phyloP scores from a whole-genome alignment of 257 asterid genomes.

The Mitragyna speciosa region DNA sequence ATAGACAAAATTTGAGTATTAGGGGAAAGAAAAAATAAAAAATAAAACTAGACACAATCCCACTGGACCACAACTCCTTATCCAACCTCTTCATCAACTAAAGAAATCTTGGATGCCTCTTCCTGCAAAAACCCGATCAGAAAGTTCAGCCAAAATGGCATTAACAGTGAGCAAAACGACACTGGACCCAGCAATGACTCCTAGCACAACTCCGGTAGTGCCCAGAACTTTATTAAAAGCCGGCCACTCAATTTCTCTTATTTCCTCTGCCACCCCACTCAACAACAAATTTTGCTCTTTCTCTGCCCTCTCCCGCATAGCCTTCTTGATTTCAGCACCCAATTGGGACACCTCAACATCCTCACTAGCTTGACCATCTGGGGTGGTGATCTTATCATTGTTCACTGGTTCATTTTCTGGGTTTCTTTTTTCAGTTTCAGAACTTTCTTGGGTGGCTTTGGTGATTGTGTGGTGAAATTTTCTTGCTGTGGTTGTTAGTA shows the following conservation, averaged over 20 bases:
- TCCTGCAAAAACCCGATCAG: slow-evolving; percentile 75
- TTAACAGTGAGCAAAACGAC: slow-evolving; percentile 92
- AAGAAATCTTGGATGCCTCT: slow-evolving; percentile 92
- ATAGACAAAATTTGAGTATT: not conserved
- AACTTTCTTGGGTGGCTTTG: slow-evolving; percentile 46
- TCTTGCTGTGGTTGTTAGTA: slow-evolving; percentile 14
- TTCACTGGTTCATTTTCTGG: slow-evolving; percentile 20
- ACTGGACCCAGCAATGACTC: slow-evolving; percentile 90
- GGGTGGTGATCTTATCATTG: not conserved
- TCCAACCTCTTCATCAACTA: slow-evolving; percentile 32
- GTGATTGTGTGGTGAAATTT: slow-evolving; percentile 14
- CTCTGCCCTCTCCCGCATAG: slow-evolving; percentile 59
- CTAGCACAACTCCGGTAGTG: slow-evolving; percentile 80
- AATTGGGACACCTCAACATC: slow-evolving; percentile 41
- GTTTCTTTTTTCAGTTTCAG: slow-evolving; percentile 22
- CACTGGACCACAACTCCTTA: not conserved
- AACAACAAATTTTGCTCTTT: slow-evolving; percentile 40
- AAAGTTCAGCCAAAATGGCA: slow-evolving; percentile 92
- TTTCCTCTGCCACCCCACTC: slow-evolving; percentile 77
- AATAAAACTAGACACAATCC: not conserved
- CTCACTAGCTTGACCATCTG: slow-evolving; percentile 4
- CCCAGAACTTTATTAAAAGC: slow-evolving; percentile 74
- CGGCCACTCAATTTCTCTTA: slow-evolving; percentile 94
- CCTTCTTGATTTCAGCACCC: slow-evolving; percentile 70
- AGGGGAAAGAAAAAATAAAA: too few species aligned